phyloP scores from a whole-genome alignment of 2,329 filamentous ascomycete species.

The Elsinoe perseae region DNA sequence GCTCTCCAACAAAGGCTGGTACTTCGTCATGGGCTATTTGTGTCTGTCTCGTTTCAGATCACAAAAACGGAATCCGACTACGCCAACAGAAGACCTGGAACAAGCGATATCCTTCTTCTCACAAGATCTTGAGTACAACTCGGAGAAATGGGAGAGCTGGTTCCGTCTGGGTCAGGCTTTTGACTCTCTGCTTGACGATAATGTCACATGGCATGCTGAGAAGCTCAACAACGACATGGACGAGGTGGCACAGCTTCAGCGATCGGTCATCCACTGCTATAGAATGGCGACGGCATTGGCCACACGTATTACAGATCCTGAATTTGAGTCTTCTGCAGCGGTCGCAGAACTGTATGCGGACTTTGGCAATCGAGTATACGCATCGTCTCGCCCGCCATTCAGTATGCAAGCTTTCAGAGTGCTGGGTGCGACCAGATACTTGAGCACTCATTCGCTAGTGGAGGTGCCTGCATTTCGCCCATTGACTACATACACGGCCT shows the following conservation, averaged over 20 bases:
- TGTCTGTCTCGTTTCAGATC: conserved; percentile 77
- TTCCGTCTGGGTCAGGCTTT: conserved; percentile 80
- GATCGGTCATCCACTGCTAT: conserved; percentile 73
- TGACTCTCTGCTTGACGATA: conserved; percentile 80
- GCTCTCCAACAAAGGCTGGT: conserved; percentile 79
- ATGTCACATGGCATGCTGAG: conserved; percentile 79
- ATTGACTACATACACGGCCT: conserved; percentile 52
- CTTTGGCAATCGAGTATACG: conserved; percentile 61
- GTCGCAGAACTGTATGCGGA: conserved; percentile 60
- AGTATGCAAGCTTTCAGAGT: conserved; percentile 59
- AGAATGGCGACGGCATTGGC: conserved; percentile 59
- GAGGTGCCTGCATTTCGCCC: conserved; percentile 50
- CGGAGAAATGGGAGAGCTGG: conserved; percentile 83
- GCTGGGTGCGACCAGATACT: conserved; percentile 54
- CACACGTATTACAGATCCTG: conserved; percentile 48
- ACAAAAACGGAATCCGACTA: conserved; percentile 59
- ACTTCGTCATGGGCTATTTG: conserved; percentile 82
- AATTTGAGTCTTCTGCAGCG: conserved; percentile 46
- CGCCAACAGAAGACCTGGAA: conserved; percentile 74
- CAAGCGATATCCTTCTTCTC: conserved; percentile 72
- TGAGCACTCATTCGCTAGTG: conserved; percentile 52
- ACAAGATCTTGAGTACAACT: conserved; percentile 73
- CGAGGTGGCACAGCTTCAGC: conserved; percentile 68
- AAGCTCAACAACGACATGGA: conserved; percentile 78
- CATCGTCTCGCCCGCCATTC: conserved; percentile 60